Evolutionary conservation across 441 rosid species (phyloP), one percentile per base, ranked within the genome.

Genomic region (Arabidopsis hybrid): DNA sequence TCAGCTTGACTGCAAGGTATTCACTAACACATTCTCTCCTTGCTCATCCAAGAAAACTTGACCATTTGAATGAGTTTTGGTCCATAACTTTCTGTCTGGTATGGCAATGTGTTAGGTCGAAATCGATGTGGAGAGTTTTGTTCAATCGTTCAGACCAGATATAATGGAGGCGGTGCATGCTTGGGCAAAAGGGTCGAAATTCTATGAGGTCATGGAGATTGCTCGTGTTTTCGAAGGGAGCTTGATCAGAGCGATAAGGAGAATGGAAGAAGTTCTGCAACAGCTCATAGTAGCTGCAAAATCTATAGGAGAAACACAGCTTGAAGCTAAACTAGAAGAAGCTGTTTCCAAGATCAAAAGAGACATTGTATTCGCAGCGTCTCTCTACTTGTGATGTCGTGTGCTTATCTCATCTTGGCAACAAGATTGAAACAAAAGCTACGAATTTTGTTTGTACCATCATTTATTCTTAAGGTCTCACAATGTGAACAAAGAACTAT

Each of bases 321-420:
- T 95, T 16, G 88, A 93, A 80, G 79, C 84, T 8, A 95, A 95
- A 78, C 87, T 93, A 49, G 97, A 95, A 81, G 97, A 88, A 65
- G 97, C 96, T 8, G 97, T 91, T 76, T 86, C 91, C n/a, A 93
- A 87, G 80, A 90, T 93, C 78, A 93, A 93, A 85, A 88, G 99
- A 79, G 99, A 95, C 83, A 93, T 95, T 29, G 99, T 95, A 6
- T 93, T 95, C 75, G 98, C 97, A 16, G 98, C 98, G 42, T 95
- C 99, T 31, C 86, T 91, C 17, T 95, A 95, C 85, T 81, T 95
- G 79, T 95, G 71, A 78, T 67, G 18, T 9, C 34, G 26, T 26
- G 17, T 63, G 14, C 64, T 64, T 63, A 2, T 57, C 38, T 70
- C 35, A 40, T 42, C 49, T 46, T 52, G 59, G 43, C 52, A 45